These are phyloP conservation scores for Eucalyptus sideroxylon DNA, from an alignment of 345 rosid genomes.

Conservation along the genomic window DNA sequence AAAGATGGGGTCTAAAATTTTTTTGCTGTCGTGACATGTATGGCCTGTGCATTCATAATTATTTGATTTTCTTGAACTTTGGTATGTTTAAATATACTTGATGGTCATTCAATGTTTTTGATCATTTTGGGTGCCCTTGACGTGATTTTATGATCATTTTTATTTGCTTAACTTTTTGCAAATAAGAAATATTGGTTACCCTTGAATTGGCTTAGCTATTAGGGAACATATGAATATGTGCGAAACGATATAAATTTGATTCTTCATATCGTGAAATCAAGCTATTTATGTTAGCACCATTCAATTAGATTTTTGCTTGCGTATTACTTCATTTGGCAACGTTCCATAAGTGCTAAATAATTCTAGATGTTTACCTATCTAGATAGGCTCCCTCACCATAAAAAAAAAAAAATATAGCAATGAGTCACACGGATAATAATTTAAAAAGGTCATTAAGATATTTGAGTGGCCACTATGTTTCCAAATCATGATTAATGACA, in stretches of 20 bases:
- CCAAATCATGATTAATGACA: background rate
- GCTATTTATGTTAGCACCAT: background rate
- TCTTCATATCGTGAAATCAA: background rate
- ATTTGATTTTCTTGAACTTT: background rate
- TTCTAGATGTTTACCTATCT: background rate
- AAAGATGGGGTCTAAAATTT: background rate
- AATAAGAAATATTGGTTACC: background rate
- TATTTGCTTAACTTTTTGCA: background rate
- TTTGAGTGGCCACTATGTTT: background rate
- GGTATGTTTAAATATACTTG: background rate
- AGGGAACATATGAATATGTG: background rate
- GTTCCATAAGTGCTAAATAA: rapidly evolving
- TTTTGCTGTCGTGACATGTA: background rate
- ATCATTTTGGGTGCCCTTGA: background rate
- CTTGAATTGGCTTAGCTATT: background rate
- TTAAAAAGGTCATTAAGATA: background rate
- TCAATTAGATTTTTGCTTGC: background rate
- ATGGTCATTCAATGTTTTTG: background rate
- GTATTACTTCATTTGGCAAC: background rate
- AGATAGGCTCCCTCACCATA: background rate
- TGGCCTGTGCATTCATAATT: background rate
- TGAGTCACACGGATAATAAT: background rate
- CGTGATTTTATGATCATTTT: background rate
- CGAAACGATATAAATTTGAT: background rate
- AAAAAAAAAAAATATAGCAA: background rate